These are phyloP conservation scores for Diaporthe capsici DNA, from an alignment of 2,329 filamentous ascomycete genomes.

Conservation along the genomic window DNA sequence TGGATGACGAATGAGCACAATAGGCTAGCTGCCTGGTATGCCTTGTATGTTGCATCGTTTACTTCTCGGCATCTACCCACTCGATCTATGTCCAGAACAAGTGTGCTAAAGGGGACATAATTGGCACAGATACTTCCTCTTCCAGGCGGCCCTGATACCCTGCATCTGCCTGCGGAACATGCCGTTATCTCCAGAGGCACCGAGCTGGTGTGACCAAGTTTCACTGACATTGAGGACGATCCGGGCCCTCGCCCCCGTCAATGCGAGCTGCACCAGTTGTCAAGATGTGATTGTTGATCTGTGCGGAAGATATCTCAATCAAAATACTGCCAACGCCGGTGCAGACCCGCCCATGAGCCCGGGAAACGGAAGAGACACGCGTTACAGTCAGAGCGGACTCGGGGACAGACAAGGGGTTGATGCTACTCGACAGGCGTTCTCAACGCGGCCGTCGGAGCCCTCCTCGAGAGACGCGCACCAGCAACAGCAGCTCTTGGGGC, in stretches of 20 bases:
- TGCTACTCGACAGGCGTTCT: background rate
- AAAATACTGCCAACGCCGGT: slow-evolving; percentile 18
- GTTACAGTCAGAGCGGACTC: background rate
- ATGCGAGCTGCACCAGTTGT: slow-evolving; percentile 57
- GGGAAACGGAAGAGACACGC: background rate
- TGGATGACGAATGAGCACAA: slow-evolving; percentile 55
- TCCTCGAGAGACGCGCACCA: background rate
- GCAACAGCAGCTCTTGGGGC: slow-evolving; percentile 27
- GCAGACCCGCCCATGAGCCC: background rate
- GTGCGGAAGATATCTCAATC: slow-evolving; percentile 53
- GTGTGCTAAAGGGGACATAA: background rate
- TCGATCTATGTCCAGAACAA: background rate
- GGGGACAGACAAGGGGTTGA: background rate
- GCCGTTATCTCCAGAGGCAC: slow-evolving; percentile 52
- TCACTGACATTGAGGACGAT: slow-evolving; percentile 53
- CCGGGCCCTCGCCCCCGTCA: slow-evolving; percentile 53
- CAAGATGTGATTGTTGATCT: slow-evolving; percentile 57
- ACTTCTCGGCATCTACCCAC: background rate
- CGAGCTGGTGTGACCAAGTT: slow-evolving; percentile 58
- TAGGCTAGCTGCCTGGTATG: slow-evolving; percentile 60
- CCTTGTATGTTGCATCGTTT: slow-evolving; percentile 46
- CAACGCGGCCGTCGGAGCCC: background rate
- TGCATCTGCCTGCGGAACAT: slow-evolving; percentile 61
- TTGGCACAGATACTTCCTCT: slow-evolving; percentile 57
- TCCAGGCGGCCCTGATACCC: slow-evolving; percentile 64